Evolutionary conservation across 306 rosid species (phyloP), one percentile per base, ranked within the genome.

Genomic region (Abrus pulchellus): DNA sequence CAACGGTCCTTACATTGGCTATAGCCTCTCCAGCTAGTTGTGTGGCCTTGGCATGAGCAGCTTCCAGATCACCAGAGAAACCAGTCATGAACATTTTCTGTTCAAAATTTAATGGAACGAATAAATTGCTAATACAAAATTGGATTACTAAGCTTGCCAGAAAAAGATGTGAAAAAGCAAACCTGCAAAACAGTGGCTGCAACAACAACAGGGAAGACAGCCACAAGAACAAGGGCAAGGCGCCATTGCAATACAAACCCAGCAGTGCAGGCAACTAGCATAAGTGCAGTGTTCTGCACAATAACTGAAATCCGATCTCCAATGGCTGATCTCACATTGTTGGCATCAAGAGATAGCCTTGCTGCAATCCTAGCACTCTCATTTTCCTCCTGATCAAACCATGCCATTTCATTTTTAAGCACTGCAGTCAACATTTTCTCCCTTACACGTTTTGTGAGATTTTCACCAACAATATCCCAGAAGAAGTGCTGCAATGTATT

Each of bases 31-130:
- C 98, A 1, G 98, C 98, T 40, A 94, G 85, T 82, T 94, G 98
- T 49, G 97, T 94, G 82, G 96, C 96, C 91, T 90, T 92, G 63
- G 93, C 91, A 82, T 94, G 97, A 49, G 97, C 84, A 56, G 85
- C 93, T 84, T 94, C 96, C 61, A 90, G 86, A 88, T 94, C 98
- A 80, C 98, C 97, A 30, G 96, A 94, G 88, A 94, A 94, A 75
- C 98, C 97, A 53, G 87, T 90, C 98, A 92, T 90, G 87, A 92
- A 94, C 98, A 94, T 92, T 92, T 94, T 92, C 96, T 94, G 90
- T 65, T 28, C 12, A 72, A 82, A 77, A 72, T 12, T 20, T 38
- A 55, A 75, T 29, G 41, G 28, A 75, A 67, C 27, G 14, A 14
- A 76, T 50, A 28, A 73, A n/a, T 27, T 3, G 28, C 11, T 61